Base-by-base conservation (phyloP, 768 basidiomycete species). In the Collybia sordida region DNA sequence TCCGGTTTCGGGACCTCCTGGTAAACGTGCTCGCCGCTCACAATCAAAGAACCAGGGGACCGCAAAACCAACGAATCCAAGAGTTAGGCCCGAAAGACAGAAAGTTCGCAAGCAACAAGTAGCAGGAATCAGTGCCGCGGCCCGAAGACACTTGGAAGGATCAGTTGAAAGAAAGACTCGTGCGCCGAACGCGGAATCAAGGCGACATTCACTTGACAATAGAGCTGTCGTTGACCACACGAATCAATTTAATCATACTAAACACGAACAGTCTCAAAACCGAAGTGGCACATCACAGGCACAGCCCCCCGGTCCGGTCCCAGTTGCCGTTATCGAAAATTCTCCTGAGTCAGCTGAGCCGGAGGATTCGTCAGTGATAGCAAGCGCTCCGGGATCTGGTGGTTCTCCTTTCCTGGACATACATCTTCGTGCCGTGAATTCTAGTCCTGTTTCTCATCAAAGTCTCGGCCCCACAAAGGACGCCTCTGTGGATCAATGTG, bases 401-500 rank as follows among this genome's bases (percentile, higher is more conserved):
- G 45, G 50, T 38, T 49, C 48, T 9, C 51, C 49, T 38, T 53
- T 51, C 38, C 56, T 44, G 25, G 53, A 57, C 27, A 49, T 47
- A 23, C 51, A 51, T 42, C 43, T 31, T 37, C 43, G 31, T 45
- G 48, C 44, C 15, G 41, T 35, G 35, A 57, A 57, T 34, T 8
- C 50, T 9, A 36, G 39, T n/a, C 27, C 25, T 17, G 15, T 31
- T 24, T 12, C 23, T n/a, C 34, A 47, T 37, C 34, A 6, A 46
- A 57, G 47, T 42, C 45, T 46, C 19, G 21, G 27, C 3, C 6
- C n/a, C 14, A 28, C 47, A 9, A 49, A 15, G 19, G 25, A 45
- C 31, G 38, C 50, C 25, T 19, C 31, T 18, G 12, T 27, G 28
- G 49, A 41, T 43, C 25, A 43, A 4, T 37, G 23, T 17, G 47